Evolutionary conservation across 2,329 filamentous ascomycete genomes (phyloP).

Genomic region (Colletotrichum sp.): DNA sequence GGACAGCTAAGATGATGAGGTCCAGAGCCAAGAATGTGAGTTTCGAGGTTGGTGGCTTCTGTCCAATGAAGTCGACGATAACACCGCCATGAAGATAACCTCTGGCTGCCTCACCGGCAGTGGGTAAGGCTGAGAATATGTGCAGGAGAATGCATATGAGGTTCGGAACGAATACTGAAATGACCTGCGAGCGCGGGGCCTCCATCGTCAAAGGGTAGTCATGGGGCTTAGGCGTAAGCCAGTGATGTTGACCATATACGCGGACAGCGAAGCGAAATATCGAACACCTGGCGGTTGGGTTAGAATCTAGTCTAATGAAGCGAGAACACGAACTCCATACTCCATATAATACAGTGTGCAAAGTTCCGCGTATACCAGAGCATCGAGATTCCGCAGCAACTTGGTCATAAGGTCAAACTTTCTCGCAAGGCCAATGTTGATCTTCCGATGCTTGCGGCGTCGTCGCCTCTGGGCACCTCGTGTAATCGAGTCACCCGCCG

Average conservation of each 20-base stretch:
- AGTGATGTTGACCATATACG: constrained; percentile 64
- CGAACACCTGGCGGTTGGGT: constrained; percentile 57
- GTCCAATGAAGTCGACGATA: constrained; percentile 71
- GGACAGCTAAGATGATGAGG: constrained; percentile 58
- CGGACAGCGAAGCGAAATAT: constrained; percentile 67
- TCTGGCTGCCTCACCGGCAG: constrained; percentile 64
- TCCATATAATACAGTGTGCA: constrained; percentile 74
- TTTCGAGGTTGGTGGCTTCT: constrained; percentile 64
- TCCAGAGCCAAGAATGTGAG: constrained; percentile 62
- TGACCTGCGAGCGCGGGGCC: constrained; percentile 61
- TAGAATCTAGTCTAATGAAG: not conserved
- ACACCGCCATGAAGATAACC: constrained; percentile 73
- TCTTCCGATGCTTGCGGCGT: constrained; percentile 40
- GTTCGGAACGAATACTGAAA: constrained; percentile 64
- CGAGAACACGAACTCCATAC: constrained; percentile 43
- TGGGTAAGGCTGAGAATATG: constrained; percentile 57
- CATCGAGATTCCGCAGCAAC: constrained; percentile 66
- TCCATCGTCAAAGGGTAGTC: constrained; percentile 60
- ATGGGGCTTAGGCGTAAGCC: constrained; percentile 67
- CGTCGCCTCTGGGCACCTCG: constrained; percentile 33
- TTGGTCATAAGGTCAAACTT: constrained; percentile 67
- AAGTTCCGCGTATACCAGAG: constrained; percentile 68
- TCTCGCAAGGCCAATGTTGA: constrained; percentile 52
- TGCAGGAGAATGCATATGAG: constrained; percentile 66
- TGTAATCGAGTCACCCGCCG: constrained; percentile 6